A percentile compares a stretch with the other conserved stretches of the same genome.
Conservation (phyloP, 306 rosid species). For the Canavalia ensiformis region DNA sequence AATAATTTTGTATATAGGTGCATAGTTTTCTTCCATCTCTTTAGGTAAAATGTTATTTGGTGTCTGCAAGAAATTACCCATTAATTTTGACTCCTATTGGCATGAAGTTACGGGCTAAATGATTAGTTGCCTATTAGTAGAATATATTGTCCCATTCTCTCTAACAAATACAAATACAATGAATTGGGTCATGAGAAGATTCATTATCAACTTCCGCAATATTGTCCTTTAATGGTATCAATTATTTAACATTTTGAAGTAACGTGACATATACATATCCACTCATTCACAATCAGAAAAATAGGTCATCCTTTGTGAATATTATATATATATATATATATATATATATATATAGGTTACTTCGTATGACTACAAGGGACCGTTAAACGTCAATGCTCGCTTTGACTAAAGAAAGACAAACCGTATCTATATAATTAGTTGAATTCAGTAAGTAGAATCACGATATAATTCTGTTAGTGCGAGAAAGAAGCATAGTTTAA, state of each 20-base stretch:
- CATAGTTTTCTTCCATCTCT: not conserved
- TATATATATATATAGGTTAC: too few relatives aligned
- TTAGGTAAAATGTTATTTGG: not conserved
- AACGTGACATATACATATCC: too few relatives aligned
- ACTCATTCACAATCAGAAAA: too few relatives aligned
- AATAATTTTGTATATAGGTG: not conserved
- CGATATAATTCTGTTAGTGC: too few relatives aligned
- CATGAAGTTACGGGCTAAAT: slow-evolving; percentile 3
- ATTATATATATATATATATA: too few relatives aligned
- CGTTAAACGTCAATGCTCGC: too few relatives aligned
- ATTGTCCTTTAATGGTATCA: not conserved
- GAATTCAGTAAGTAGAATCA: too few relatives aligned
- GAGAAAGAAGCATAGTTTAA: too few relatives aligned
- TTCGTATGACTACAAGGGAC: too few relatives aligned
- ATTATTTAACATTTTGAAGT: not conserved
- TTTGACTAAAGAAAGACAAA: too few relatives aligned
- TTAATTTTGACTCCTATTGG: not conserved
- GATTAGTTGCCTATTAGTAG: not conserved
- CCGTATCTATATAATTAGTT: too few relatives aligned
- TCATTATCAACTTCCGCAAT: not conserved
- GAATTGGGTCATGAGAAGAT: slow-evolving; percentile 1
- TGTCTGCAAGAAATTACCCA: slow-evolving; percentile 1
- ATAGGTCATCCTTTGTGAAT: too few relatives aligned
- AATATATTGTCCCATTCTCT: slow-evolving; percentile 10
- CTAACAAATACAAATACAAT: slow-evolving; percentile 18